Percentiles rank a stretch among this genome's conserved stretches.
phyloP scores from a whole-genome alignment of 2,329 filamentous ascomycete species.

The Ophiostoma himal-ulmi region DNA sequence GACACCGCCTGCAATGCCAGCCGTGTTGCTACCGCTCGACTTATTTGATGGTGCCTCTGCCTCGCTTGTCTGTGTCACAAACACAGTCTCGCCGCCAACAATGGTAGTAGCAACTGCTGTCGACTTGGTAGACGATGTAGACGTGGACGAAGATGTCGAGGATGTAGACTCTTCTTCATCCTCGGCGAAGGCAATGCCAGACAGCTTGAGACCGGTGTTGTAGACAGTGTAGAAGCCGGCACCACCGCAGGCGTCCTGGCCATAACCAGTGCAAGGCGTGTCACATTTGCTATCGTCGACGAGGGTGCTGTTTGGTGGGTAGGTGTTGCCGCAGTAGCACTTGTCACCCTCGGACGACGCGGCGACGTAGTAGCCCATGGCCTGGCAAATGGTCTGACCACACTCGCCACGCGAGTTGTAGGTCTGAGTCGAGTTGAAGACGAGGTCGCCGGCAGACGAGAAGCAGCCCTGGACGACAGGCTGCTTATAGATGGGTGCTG shows the following conservation, averaged over 20 bases:
- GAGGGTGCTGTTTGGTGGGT: conserved; percentile 54
- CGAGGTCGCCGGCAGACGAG: conserved; percentile 39
- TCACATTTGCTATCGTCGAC: conserved; percentile 57
- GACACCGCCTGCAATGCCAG: conserved; percentile 78
- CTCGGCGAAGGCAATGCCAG: conserved; percentile 34
- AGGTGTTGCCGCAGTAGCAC: conserved; percentile 67
- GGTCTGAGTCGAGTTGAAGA: conserved; percentile 24
- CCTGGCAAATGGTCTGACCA: conserved; percentile 35
- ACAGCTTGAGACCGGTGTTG: conserved; percentile 45
- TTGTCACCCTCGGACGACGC: conserved; percentile 54
- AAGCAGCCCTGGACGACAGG: conserved; percentile 49
- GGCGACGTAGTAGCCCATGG: conserved; percentile 50
- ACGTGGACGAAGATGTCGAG: conserved; percentile 18
- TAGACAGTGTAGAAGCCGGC: conserved; percentile 42
- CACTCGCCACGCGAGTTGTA: conserved; percentile 43
- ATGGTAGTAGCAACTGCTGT: conserved; percentile 25
- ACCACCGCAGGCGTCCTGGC: conserved; percentile 59
- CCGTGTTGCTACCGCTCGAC: conserved; percentile 52
- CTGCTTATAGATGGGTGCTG: conserved; percentile 35
- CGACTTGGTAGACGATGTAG: conserved; percentile 7
- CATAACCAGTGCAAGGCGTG: conserved; percentile 59
- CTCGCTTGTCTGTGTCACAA: conserved; percentile 28
- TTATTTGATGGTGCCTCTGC: conserved; percentile 27
- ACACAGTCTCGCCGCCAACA: conserved; percentile 25
- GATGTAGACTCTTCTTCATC: conserved; percentile 14